These are phyloP conservation scores for Ephemerocybe angulata DNA, from an alignment of 768 basidiomycete species.

Conservation along the genomic window DNA sequence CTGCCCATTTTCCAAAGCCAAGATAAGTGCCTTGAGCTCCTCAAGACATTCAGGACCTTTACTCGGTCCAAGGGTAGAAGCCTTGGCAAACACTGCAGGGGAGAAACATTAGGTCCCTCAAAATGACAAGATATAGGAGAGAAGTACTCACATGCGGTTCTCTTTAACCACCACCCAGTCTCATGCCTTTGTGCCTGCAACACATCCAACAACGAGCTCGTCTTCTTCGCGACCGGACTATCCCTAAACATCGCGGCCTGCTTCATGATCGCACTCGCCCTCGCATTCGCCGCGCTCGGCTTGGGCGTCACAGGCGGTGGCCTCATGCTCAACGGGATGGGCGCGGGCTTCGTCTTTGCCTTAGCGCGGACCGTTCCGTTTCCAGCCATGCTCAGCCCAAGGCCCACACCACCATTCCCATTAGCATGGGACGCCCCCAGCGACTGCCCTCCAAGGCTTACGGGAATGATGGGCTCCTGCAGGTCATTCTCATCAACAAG, in stretches of 20 bases:
- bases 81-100: too few species aligned
- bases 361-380: slow-evolving; percentile 36
- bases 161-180: slow-evolving; percentile 82
- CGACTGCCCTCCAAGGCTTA: not conserved
- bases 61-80: slow-evolving; percentile 39
- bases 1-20: slow-evolving; percentile 48
- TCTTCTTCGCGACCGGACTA: slow-evolving; percentile 60
- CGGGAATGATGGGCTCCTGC: slow-evolving; percentile 37
- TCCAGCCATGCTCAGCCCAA: slow-evolving; percentile 34
- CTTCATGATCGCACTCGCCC: slow-evolving; percentile 55
- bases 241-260: slow-evolving; percentile 80
- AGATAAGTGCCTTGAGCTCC: slow-evolving; percentile 53
- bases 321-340: slow-evolving; percentile 31
- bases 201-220: slow-evolving; percentile 64
- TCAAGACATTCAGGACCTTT: slow-evolving; percentile 38
- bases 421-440: not conserved
- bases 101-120: too few species aligned
- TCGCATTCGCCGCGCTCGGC: slow-evolving; percentile 34
- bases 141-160: slow-evolving; percentile 65
- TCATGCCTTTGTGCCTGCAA: slow-evolving; percentile 65
- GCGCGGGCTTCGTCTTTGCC: slow-evolving; percentile 34
- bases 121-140: too few species aligned
- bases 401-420: slow-evolving; percentile 17
- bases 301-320: slow-evolving; percentile 58
- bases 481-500: slow-evolving; percentile 58